A percentile compares a stretch with the other conserved stretches of the same genome.
phyloP scores from a whole-genome alignment of 108 stramenopile genomes.

The Parmales sp. region DNA sequence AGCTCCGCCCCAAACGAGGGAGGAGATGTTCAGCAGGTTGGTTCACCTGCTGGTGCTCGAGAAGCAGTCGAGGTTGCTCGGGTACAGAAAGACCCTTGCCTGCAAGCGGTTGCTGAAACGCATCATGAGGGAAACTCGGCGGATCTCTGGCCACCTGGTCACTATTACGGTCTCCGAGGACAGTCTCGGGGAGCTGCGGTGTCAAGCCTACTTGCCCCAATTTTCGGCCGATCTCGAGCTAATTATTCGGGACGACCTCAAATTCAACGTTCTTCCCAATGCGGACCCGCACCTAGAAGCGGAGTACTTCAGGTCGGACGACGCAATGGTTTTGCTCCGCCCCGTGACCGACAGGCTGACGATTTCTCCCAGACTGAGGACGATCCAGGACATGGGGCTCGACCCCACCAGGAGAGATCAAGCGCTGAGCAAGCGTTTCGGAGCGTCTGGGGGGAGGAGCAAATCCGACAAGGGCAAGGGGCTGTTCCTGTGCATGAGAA shows the following conservation, averaged over 20 bases:
- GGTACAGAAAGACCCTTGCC: conserved; percentile 6
- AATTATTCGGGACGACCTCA: neutral
- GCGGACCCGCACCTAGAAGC: neutral
- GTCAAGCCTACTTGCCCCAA: conserved; percentile 13
- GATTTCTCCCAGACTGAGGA: neutral
- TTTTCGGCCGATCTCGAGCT: neutral
- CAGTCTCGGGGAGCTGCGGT: conserved; percentile 1
- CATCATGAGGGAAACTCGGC: conserved; percentile 8
- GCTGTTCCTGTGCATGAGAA: neutral
- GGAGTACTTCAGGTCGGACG: neutral
- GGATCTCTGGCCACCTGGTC: conserved; percentile 11
- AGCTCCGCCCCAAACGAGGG: neutral
- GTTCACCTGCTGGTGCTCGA: conserved; percentile 11
- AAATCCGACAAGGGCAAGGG: neutral
- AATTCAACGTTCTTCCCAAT: neutral
- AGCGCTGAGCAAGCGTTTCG: too few relatives aligned
- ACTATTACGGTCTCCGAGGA: conserved; percentile 14
- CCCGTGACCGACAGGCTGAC: conserved; percentile 7
- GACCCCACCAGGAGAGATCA: neutral
- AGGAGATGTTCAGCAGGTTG: conserved; percentile 14
- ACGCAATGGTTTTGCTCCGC: neutral
- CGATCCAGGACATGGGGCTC: conserved; percentile 10
- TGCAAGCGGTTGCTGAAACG: neutral
- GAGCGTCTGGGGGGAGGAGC: neutral
- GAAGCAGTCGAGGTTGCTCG: neutral